A percentile compares a stretch with the other conserved stretches of the same genome.
Evolutionary conservation across 169 alveolate genomes (phyloP).

Genomic region (Plasmodium cynomolgi): DNA sequence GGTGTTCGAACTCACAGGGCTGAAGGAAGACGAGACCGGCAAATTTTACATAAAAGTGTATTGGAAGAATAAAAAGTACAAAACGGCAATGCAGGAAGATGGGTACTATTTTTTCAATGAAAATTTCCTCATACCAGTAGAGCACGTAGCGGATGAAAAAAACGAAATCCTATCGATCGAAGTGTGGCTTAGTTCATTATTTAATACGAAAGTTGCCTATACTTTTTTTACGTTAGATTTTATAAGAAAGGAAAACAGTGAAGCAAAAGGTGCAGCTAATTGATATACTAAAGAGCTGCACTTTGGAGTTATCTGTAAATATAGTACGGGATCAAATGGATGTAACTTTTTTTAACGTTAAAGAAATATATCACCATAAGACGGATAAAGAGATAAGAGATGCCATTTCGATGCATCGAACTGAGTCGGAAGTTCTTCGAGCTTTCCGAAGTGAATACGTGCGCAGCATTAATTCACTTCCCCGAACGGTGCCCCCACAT

Average conservation of each 20-base stretch:
- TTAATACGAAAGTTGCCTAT: slow-evolving; percentile 44
- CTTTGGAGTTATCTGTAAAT: slow-evolving; percentile 17
- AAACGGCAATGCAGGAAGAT: slow-evolving; percentile 3
- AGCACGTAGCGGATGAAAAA: background rate
- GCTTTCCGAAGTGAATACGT: background rate
- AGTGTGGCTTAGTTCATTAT: slow-evolving; percentile 20
- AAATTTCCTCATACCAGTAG: slow-evolving; percentile 19
- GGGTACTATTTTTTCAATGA: slow-evolving; percentile 20
- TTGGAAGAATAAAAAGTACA: slow-evolving; percentile 48
- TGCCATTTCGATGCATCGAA: background rate
- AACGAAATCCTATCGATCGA: slow-evolving; percentile 12
- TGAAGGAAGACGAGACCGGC: background rate
- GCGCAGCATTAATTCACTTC: background rate
- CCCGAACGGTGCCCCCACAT: background rate
- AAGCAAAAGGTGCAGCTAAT: slow-evolving; percentile 30
- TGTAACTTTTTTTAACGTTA: slow-evolving; percentile 29
- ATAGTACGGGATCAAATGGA: slow-evolving; percentile 20
- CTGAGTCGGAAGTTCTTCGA: background rate
- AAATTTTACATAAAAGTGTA: slow-evolving; percentile 42
- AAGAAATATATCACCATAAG: slow-evolving; percentile 5
- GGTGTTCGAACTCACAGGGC: slow-evolving; percentile 10
- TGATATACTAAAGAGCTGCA: slow-evolving; percentile 39
- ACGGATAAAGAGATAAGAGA: slow-evolving; percentile 24
- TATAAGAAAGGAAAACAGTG: slow-evolving; percentile 29
- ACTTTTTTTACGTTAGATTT: slow-evolving; percentile 29